These are phyloP conservation scores for Candida pseudoviswanathii DNA, from an alignment of 1,139 yeast species.

Conservation along the genomic window DNA sequence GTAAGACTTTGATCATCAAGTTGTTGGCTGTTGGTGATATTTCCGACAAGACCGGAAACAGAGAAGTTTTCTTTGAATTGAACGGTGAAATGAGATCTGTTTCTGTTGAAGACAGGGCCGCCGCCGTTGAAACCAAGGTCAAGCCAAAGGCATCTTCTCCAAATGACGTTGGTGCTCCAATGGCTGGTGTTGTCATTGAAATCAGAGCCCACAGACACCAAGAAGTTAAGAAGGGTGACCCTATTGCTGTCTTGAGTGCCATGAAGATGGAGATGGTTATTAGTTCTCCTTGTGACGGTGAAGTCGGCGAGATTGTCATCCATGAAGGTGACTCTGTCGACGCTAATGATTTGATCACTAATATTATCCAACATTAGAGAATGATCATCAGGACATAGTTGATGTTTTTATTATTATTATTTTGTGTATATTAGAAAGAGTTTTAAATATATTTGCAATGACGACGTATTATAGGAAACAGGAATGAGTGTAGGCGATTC, in stretches of 20 bases:
- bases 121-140: slow-evolving; percentile 79
- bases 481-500: not conserved
- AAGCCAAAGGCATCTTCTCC: slow-evolving; percentile 94
- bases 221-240: slow-evolving; percentile 95
- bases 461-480: not conserved
- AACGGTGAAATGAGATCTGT: slow-evolving; percentile 98
- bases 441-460: not conserved
- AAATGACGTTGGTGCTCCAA: slow-evolving; percentile 96
- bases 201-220: slow-evolving; percentile 85
- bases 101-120: slow-evolving; percentile 83
- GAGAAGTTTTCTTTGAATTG: slow-evolving; percentile 97
- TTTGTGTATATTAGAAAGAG: slow-evolving; percentile 3
- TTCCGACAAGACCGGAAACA: slow-evolving; percentile 79
- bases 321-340: slow-evolving; percentile 95
- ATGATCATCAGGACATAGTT: too few species aligned
- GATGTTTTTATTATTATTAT: not conserved
- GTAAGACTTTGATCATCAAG: slow-evolving; percentile 90
- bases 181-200: slow-evolving; percentile 99
- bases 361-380: slow-evolving; percentile 20
- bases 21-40: slow-evolving; percentile 92
- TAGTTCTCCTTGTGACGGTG: slow-evolving; percentile 87
- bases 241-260: slow-evolving; percentile 91
- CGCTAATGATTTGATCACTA: slow-evolving; percentile 76
- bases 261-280: slow-evolving; percentile 99
- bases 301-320: slow-evolving; percentile 71